Evolutionary conservation across 345 rosid genomes (phyloP).

Genomic region (Arabidopsis suecica): DNA sequence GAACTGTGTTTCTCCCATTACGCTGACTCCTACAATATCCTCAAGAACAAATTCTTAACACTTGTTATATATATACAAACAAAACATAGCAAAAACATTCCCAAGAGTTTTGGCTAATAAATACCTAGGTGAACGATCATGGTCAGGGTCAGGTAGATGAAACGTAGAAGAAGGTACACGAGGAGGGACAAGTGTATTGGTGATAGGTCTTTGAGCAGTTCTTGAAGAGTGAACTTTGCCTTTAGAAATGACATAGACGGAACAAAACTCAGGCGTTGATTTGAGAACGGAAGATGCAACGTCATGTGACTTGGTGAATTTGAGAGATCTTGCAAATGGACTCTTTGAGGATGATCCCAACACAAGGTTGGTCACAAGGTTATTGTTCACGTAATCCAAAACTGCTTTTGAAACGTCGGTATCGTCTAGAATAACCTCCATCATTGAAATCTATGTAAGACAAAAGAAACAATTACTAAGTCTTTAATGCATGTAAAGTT

Average conservation of each 20-base stretch:
- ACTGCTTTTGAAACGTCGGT: slow-evolving; percentile 63
- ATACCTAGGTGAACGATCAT: slow-evolving; percentile 55
- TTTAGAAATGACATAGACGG: slow-evolving; percentile 74
- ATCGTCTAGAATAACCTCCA: slow-evolving; percentile 69
- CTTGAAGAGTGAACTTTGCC: slow-evolving; percentile 64
- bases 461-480: background rate
- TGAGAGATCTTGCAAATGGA: slow-evolving; percentile 69
- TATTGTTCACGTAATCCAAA: slow-evolving; percentile 60
- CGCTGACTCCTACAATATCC: slow-evolving; percentile 48
- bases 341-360: slow-evolving; percentile 71
- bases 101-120: background rate
- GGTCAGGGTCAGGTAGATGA: slow-evolving; percentile 42
- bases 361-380: slow-evolving; percentile 61
- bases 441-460: slow-evolving; percentile 55
- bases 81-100: background rate
- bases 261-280: slow-evolving; percentile 73
- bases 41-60: background rate
- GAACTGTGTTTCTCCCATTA: slow-evolving; percentile 37
- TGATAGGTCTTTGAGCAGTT: slow-evolving; percentile 59
- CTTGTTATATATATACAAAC: background rate
- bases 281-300: slow-evolving; percentile 57
- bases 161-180: slow-evolving; percentile 48
- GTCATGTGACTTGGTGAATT: slow-evolving; percentile 59
- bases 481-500: background rate
- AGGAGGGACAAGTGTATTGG: slow-evolving; percentile 61